Evolutionary conservation across 2,329 filamentous ascomycete species (phyloP), one percentile per base, ranked within the genome.

Genomic region (Trichophaea hybrida): DNA sequence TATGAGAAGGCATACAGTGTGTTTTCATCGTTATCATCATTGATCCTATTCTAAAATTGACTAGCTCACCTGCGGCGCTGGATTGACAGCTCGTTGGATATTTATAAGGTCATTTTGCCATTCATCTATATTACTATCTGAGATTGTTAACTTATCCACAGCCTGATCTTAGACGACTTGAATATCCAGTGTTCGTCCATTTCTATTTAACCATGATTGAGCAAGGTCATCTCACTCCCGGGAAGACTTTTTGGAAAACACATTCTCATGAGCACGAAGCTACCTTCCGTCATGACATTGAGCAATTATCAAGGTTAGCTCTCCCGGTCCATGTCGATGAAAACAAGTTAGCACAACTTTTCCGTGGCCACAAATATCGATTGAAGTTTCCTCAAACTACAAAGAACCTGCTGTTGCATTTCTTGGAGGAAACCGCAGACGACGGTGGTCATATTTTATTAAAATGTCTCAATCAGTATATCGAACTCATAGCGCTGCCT

Each of bases 141-240:
- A 38, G 59, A 69, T 54, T n/a, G 1, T 49, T 8, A 50, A 53
- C 60, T 62, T 24, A 24, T 31, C 59, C 61, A 10, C 63, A 90
- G 82, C 88, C 91, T 49, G 93, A 98, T 74, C 77, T 98, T 2
- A 80, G 82, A 60, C 89, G 94, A 66, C 76, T 97, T 3, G 75
- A 95, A 13, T 98, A 93, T 89, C 93, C 93, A 0, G 75, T 94
- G 0, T 97, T 96, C 69, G 86, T 97, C 55, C 94, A 98, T 72
- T 93, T 88, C 0, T 96, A 86, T 70, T 76, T 98, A 32, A 83
- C 88, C 59, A 79, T 97, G 58, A 79, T 94, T 33, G 77, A 77
- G 37, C 81, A 88, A 61, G 82, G 82, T 64, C 89, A 85, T 67
- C 75, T 80, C 1, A 80, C 80, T 43, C 88, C 94, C 60, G 82